These are phyloP conservation scores for Zoysia pacifica DNA, from an alignment of 176 grass and related monocot genomes.

Conservation along the genomic window DNA sequence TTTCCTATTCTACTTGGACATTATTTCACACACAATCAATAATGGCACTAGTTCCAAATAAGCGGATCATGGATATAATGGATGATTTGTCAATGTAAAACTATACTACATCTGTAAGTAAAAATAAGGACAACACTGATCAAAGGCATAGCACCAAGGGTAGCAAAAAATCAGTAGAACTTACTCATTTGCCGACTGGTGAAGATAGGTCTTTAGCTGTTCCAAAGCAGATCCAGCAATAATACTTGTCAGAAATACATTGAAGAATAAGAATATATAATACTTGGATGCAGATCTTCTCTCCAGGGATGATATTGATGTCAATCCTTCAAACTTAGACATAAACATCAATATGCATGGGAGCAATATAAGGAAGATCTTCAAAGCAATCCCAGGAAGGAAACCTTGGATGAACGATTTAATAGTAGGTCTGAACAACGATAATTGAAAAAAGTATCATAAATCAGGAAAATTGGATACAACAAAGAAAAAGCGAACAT, in stretches of 20 bases:
- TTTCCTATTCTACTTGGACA: neutral
- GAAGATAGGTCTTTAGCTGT: constrained; percentile 75
- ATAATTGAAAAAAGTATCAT: constrained; percentile 26
- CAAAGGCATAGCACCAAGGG: neutral
- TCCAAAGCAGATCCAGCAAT: constrained; percentile 82
- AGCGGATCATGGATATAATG: constrained; percentile 6
- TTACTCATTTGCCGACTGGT: constrained; percentile 92
- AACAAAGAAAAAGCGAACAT: constrained; percentile 12
- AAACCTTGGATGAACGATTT: constrained; percentile 99
- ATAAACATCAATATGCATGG: constrained; percentile 98
- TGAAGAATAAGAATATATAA: constrained; percentile 90
- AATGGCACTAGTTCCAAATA: constrained; percentile 18
- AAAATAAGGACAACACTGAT: constrained; percentile 10
- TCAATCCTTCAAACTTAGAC: constrained; percentile 93
- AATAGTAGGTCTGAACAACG: constrained; percentile 43
- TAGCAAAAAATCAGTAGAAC: constrained; percentile 37
- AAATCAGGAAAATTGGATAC: constrained; percentile 26
- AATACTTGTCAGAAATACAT: constrained; percentile 83
- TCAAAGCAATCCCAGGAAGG: constrained; percentile 95
- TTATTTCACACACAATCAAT: neutral
- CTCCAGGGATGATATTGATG: constrained; percentile 76
- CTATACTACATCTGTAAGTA: constrained; percentile 2
- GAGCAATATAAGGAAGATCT: constrained; percentile 96
- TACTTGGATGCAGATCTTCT: constrained; percentile 90
- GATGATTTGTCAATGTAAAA: constrained; percentile 11